Evolutionary conservation across 345 rosid species (phyloP).

Genomic region (Lenwebbia sp.): DNA sequence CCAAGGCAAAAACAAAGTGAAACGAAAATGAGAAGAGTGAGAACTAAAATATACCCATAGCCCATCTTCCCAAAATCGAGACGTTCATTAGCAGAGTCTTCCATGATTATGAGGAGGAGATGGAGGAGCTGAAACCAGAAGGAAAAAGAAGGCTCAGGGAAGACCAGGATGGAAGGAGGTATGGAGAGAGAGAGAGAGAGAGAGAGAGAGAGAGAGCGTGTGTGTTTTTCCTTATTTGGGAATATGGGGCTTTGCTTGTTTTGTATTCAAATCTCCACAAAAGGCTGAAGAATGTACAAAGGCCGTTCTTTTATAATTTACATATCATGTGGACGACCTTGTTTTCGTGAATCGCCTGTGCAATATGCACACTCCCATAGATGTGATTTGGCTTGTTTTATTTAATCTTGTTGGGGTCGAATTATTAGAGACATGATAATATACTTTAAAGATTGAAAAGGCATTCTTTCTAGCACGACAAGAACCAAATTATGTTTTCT

Average conservation of each 20-base stretch:
- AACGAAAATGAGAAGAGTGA: background rate
- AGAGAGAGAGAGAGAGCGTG: background rate
- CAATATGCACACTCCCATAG: background rate
- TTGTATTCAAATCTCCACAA: background rate
- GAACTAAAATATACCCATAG: conserved; percentile 44
- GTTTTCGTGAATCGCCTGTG: background rate
- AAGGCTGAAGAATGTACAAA: background rate
- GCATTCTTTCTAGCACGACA: background rate
- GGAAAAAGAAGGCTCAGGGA: background rate
- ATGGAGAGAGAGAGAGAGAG: background rate
- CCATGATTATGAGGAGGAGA: conserved; percentile 40
- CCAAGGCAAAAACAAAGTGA: background rate
- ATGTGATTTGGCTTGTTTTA: background rate
- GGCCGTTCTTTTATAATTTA: background rate
- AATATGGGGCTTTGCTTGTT: background rate
- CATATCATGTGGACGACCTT: background rate
- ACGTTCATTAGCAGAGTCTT: conserved; percentile 54
- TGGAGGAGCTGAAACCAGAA: background rate
- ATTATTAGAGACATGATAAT: background rate
- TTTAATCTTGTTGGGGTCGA: background rate
- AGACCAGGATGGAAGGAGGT: background rate
- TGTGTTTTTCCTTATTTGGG: background rate
- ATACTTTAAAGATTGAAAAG: background rate
- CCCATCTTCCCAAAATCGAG: conserved; percentile 91
- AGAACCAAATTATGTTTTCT: no score